These are phyloP conservation scores for Fusarium heterosporum DNA, from an alignment of 2,329 filamentous ascomycete species.

Conservation along the genomic window DNA sequence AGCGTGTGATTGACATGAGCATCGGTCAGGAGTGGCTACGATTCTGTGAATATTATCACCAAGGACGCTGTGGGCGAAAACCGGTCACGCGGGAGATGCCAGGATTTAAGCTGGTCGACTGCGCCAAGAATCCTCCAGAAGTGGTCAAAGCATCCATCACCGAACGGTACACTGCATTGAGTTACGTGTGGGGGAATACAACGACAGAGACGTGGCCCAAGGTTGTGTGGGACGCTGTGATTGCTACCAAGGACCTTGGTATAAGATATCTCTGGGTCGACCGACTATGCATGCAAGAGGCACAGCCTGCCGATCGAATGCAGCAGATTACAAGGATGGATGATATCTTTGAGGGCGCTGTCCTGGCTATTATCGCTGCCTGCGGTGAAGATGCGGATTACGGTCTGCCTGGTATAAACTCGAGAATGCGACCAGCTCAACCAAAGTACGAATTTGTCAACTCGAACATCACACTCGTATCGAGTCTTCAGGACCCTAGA, in stretches of 20 bases:
- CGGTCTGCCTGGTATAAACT: slow-evolving; percentile 52
- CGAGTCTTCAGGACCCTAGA: slow-evolving; percentile 49
- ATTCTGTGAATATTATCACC: slow-evolving; percentile 52
- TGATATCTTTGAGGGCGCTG: slow-evolving; percentile 52
- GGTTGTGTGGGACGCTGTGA: slow-evolving; percentile 50
- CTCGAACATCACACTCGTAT: slow-evolving; percentile 50
- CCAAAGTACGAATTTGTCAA: slow-evolving; percentile 51
- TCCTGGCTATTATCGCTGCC: slow-evolving; percentile 55
- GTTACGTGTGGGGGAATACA: slow-evolving; percentile 52
- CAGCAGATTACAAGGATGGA: slow-evolving; percentile 54
- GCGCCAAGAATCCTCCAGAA: slow-evolving; percentile 48
- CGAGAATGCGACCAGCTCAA: slow-evolving; percentile 44
- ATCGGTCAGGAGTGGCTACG: slow-evolving; percentile 51
- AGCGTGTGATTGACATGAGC: slow-evolving; percentile 46
- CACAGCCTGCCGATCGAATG: slow-evolving; percentile 41
- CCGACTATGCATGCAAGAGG: slow-evolving; percentile 50
- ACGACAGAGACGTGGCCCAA: slow-evolving; percentile 47
- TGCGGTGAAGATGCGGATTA: slow-evolving; percentile 50
- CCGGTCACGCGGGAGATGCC: slow-evolving; percentile 44
- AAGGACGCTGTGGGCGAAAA: slow-evolving; percentile 49
- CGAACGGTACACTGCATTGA: slow-evolving; percentile 51
- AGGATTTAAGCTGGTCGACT: slow-evolving; percentile 52
- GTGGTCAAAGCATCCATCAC: slow-evolving; percentile 47
- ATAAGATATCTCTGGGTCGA: slow-evolving; percentile 56
- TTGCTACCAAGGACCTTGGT: slow-evolving; percentile 49